These are phyloP conservation scores for Rhodosporidiobolus sp. DNA, from an alignment of 768 basidiomycete genomes.

Conservation along the genomic window DNA sequence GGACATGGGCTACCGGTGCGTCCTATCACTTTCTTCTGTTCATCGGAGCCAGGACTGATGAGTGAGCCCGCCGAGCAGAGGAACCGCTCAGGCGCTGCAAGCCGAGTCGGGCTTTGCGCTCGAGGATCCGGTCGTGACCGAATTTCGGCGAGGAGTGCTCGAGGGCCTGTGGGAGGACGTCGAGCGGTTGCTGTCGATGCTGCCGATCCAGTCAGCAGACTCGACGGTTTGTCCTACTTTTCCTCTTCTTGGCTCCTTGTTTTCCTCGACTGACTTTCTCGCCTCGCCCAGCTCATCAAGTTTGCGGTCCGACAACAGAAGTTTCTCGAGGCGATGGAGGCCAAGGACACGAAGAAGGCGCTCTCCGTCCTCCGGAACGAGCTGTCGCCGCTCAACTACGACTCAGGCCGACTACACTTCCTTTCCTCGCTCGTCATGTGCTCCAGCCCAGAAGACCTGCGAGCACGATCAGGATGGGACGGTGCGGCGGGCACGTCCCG, in stretches of 20 bases:
- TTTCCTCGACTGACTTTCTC: slow-evolving; percentile 48
- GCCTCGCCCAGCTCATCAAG: slow-evolving; percentile 46
- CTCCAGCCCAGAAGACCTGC: slow-evolving; percentile 74
- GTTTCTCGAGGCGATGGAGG: slow-evolving; percentile 87
- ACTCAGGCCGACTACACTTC: slow-evolving; percentile 75
- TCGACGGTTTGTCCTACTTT: not conserved
- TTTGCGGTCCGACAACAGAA: slow-evolving; percentile 93
- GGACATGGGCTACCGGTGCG: slow-evolving; percentile 52
- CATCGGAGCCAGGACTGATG: too few species aligned
- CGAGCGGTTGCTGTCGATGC: slow-evolving; percentile 31
- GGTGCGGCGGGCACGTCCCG: slow-evolving; percentile 79
- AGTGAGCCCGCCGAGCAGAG: slow-evolving; percentile 40
- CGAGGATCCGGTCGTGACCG: slow-evolving; percentile 45
- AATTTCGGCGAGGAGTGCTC: slow-evolving; percentile 49
- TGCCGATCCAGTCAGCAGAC: slow-evolving; percentile 41
- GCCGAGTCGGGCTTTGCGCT: slow-evolving; percentile 51
- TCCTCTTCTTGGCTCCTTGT: slow-evolving; percentile 55
- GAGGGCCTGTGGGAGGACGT: slow-evolving; percentile 51
- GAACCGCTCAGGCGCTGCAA: slow-evolving; percentile 49
- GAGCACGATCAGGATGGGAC: slow-evolving; percentile 79
- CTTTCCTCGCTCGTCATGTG: slow-evolving; percentile 95
- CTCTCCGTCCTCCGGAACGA: slow-evolving; percentile 82
- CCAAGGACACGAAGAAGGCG: slow-evolving; percentile 72
- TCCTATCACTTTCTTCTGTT: not conserved
- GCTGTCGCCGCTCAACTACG: slow-evolving; percentile 73